phyloP scores from a whole-genome alignment of 306 rosid species.

The Morella rubra region DNA sequence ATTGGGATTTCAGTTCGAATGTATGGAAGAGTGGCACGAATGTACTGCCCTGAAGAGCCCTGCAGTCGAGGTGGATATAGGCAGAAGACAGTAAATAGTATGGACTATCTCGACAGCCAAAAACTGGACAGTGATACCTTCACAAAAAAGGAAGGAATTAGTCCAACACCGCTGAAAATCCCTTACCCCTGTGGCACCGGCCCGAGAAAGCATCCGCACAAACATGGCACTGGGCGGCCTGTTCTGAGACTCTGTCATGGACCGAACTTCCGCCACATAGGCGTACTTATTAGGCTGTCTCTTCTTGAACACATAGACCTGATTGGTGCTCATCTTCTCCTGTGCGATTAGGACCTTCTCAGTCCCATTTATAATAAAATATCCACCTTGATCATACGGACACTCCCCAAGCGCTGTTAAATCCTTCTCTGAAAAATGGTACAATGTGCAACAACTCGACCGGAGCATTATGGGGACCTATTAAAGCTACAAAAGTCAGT shows the following conservation, averaged over 20 bases:
- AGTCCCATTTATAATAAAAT: conserved; percentile 82
- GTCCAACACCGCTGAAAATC: background rate
- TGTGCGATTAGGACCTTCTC: conserved; percentile 93
- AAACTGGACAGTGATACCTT: background rate
- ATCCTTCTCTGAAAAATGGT: conserved; percentile 91
- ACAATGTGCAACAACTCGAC: conserved; percentile 90
- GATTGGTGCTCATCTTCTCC: conserved; percentile 95
- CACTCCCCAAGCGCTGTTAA: conserved; percentile 93
- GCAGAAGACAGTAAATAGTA: conserved; percentile 13
- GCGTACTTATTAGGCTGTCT: conserved; percentile 93
- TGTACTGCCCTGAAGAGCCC: conserved; percentile 98
- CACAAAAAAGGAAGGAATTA: conserved; percentile 8
- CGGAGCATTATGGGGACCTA: conserved; percentile 96
- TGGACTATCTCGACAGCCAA: background rate
- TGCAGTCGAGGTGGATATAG: conserved; percentile 27
- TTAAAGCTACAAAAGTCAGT: background rate
- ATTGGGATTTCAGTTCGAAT: conserved; percentile 89
- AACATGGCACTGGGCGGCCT: conserved; percentile 97
- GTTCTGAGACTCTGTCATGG: conserved; percentile 98
- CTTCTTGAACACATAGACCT: conserved; percentile 89
- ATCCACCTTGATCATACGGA: conserved; percentile 93
- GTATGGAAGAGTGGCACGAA: conserved; percentile 90
- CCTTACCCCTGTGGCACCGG: conserved; percentile 92
- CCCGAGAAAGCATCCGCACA: conserved; percentile 91
- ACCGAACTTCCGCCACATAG: conserved; percentile 91